Percentiles rank a stretch among this genome's conserved stretches.
These are phyloP conservation scores for Sechiopsis laciniata DNA, from an alignment of 306 rosid species.

Conservation along the genomic window DNA sequence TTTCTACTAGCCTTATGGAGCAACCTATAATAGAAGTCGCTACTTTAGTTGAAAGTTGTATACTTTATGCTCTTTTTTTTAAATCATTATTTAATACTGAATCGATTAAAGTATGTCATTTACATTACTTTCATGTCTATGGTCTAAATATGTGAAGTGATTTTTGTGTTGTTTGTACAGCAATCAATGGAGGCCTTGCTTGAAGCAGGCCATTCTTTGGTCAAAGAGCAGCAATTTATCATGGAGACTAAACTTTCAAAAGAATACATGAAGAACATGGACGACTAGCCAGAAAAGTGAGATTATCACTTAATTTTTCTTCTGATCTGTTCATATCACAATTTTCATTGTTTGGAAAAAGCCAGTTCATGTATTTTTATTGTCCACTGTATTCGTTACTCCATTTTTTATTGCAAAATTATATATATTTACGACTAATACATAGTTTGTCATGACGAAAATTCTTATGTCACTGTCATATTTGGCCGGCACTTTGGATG, in stretches of 20 bases:
- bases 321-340: conserved; percentile 1
- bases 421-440: not conserved
- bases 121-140: not conserved
- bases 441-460: not conserved
- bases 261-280: conserved; percentile 93
- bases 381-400: not conserved
- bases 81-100: not conserved
- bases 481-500: not conserved
- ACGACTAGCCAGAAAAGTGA: conserved; percentile 34
- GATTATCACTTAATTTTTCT: not conserved
- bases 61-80: not conserved
- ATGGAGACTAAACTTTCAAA: conserved; percentile 86
- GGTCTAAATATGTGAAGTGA: not conserved
- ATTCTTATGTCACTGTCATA: not conserved
- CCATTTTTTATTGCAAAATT: not conserved
- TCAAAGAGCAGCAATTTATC: conserved; percentile 75
- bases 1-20: not conserved
- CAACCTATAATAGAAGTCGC: not conserved
- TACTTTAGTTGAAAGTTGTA: conserved; percentile 6
- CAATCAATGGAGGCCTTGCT: conserved; percentile 81
- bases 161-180: conserved; percentile 46
- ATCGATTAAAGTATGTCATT: not conserved
- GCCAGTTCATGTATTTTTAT: conserved; percentile 3
- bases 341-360: not conserved
- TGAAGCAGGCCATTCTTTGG: conserved; percentile 69